A percentile compares a stretch with the other conserved stretches of the same genome.
Evolutionary conservation across 345 rosid species (phyloP).

Genomic region (Durio zibethinus): DNA sequence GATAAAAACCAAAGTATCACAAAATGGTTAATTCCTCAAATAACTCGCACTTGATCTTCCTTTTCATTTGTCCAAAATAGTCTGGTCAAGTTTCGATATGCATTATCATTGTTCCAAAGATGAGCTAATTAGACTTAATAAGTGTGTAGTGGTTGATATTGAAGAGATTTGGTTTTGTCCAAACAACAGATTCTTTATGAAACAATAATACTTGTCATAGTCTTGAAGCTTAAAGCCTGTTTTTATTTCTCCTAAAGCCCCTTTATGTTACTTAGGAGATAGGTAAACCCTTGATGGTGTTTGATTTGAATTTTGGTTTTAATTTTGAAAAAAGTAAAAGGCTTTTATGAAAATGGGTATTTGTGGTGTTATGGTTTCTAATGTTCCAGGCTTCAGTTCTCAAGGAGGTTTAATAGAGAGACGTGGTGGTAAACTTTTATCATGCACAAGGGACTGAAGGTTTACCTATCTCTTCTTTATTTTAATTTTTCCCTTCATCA

Average conservation of each 20-base stretch:
- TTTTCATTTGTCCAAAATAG: not conserved
- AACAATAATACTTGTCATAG: not conserved
- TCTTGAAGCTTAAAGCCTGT: not conserved
- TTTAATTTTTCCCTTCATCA: not conserved
- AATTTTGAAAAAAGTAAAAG: conserved; percentile 26
- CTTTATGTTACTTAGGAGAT: not conserved
- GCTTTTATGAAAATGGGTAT: conserved; percentile 75
- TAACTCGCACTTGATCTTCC: not conserved
- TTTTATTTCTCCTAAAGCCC: not conserved
- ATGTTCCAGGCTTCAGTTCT: conserved; percentile 86
- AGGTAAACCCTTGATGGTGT: not conserved
- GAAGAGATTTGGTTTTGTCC: not conserved
- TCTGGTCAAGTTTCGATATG: not conserved
- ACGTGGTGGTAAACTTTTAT: conserved; percentile 59
- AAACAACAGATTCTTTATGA: not conserved
- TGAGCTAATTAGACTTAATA: not conserved
- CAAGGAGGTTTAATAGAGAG: conserved; percentile 88
- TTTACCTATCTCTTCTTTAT: not conserved
- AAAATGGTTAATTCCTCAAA: not conserved
- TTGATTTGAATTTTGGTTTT: conserved; percentile 14
- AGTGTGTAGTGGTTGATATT: not conserved
- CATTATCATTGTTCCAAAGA: not conserved
- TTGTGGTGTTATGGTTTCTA: conserved; percentile 84
- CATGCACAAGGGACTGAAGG: not conserved
- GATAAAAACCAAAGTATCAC: not conserved